Base-by-base conservation (phyloP, 495 filamentous ascomycete genomes). In the Talaromyces adpressus region DNA sequence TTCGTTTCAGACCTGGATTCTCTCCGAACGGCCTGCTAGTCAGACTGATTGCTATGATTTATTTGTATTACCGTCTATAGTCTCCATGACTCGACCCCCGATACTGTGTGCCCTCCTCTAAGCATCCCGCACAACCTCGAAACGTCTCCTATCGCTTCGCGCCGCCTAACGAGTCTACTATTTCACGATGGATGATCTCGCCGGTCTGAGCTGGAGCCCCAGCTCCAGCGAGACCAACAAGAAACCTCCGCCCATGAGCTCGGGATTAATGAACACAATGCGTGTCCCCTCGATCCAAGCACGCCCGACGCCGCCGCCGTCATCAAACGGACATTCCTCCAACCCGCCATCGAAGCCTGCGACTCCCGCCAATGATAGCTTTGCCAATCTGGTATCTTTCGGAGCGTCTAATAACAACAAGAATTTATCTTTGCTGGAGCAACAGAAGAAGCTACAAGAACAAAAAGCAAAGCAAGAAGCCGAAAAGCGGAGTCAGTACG, bases 361-460 rank as follows among this genome's bases (percentile, higher is more conserved):
- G 6, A 89, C 88, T 39, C 83, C 89, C 2, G 79, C 82, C 5
- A 82, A 82, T 60, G 93, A 97, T 72, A 95, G 90, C 78, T 98
- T 98, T 71, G 89, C 93, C 65, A 91, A 89, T 69, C 80, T 98
- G 20, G 88, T 97, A 22, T 88, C 85, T 51, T 91, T 93, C 64
- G 85, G 84, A 54, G 75, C 85, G 12, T 81, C 85, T n/a, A 89
- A 89, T 67, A 75, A 74, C 53, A 81, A 74, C n/a, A 86, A 82
- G 71, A 92, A 87, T 64, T 77, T 96, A 0, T 90, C 88, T 2
- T 81, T 98, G 6, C 82, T 88, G 62, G 91, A 98, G 71, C 91
- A 91, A 63, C 93, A 97, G 73, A 90, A 87, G 76, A 83, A 82
- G 61, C 72, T 97, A 54, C 85, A 90, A 67, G 90, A 89, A 47